Percentiles rank a stretch among this genome's conserved stretches.
Conservation (phyloP, 75 land plant genomes). For the Pseudotsuga menziesii region DNA sequence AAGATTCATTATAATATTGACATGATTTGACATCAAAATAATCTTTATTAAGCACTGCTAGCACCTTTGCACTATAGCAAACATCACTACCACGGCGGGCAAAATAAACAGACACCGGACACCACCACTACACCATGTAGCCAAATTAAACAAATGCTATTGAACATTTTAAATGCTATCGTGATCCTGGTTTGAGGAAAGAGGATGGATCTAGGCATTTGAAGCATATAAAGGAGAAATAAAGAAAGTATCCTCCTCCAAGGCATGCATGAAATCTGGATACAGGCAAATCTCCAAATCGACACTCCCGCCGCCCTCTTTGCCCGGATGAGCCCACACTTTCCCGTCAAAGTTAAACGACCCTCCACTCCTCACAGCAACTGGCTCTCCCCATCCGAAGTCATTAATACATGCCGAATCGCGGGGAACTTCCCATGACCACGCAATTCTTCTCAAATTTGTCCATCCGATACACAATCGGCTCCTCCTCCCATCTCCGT, state of each 20-base stretch:
- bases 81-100: too few species aligned
- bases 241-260: constrained; percentile 28
- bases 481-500: constrained; percentile 1
- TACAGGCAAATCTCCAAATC: constrained; percentile 42
- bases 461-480: background rate
- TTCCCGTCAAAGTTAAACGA: constrained; percentile 38
- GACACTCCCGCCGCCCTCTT: constrained; percentile 37
- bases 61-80: too few species aligned
- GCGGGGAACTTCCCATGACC: constrained; percentile 53
- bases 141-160: too few species aligned
- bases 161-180: too few species aligned
- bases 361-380: constrained; percentile 35
- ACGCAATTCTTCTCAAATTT: background rate
- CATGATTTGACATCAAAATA: too few species aligned
- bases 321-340: constrained; percentile 35
- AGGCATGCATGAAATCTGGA: constrained; percentile 22
- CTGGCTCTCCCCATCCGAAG: constrained; percentile 54
- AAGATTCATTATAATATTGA: too few species aligned
- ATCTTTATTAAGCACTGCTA: too few species aligned
- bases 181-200: too few species aligned
- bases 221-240: background rate
- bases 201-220: too few species aligned
- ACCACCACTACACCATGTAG: too few species aligned
- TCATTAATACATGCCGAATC: constrained; percentile 51
- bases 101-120: too few species aligned